Conservation (phyloP, 192 early-diverging fungal genomes). For the Cetraspora pellucida region DNA sequence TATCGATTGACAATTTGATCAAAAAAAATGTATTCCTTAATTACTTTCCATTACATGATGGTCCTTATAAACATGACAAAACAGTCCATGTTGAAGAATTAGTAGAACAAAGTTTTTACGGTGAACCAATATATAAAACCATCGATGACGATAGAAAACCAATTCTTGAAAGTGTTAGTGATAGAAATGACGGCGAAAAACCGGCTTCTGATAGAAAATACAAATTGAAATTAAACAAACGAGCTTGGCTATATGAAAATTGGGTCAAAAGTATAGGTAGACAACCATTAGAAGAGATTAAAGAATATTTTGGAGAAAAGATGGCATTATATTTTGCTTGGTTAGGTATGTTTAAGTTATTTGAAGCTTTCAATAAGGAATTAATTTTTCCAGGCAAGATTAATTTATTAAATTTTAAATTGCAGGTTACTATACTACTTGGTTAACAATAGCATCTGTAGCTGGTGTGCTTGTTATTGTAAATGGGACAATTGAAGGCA, state of each 20-base stretch:
- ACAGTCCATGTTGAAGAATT: slow-evolving; percentile 1
- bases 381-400: too few species aligned
- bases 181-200: too few species aligned
- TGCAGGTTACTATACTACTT: slow-evolving; percentile 60
- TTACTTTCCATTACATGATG: slow-evolving; percentile 63
- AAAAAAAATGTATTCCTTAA: slow-evolving; percentile 46
- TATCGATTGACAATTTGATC: slow-evolving; percentile 51
- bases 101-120: slow-evolving; percentile 20
- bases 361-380: background rate
- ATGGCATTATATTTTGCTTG: slow-evolving; percentile 71
- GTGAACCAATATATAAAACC: too few species aligned
- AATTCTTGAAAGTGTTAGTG: too few species aligned
- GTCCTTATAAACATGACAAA: slow-evolving; percentile 40
- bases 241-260: slow-evolving; percentile 44
- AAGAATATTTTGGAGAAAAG: slow-evolving; percentile 72
- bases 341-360: slow-evolving; percentile 46
- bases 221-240: slow-evolving; percentile 36
- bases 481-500: slow-evolving; percentile 45
- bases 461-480: slow-evolving; percentile 54
- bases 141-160: too few species aligned
- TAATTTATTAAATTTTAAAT: background rate
- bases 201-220: too few species aligned
- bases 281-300: slow-evolving; percentile 53
- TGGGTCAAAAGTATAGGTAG: slow-evolving; percentile 47
- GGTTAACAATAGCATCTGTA: slow-evolving; percentile 53